Base-by-base conservation (phyloP, 768 basidiomycete species). In the Lactifluus subvellereus region DNA sequence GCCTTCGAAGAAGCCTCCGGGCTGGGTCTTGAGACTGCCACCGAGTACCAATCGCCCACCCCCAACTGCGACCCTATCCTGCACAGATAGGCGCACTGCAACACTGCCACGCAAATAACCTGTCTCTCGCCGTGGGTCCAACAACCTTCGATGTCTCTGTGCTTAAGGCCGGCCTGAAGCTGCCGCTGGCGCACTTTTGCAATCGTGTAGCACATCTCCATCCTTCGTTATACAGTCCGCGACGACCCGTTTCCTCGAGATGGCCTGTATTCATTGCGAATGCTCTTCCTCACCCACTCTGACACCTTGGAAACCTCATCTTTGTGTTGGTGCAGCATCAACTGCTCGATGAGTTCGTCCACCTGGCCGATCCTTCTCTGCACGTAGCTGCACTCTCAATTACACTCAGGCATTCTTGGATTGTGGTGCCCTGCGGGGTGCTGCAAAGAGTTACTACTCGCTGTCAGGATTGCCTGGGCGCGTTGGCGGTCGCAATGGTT, bases 371-470 rank as follows among this genome's bases (percentile, higher is more conserved):
- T 53, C 35, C 47, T 52, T 33, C 43, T 22, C 30, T 54, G 45
- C 52, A 47, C 30, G 48, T 54, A 52, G 48, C 62, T 55, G 51
- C 65, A 64, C 57, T 54, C 54, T 22, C 37, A 59, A 42, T 32
- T 42, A 22, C 35, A 30, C 65, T 49, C 38, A 16, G 22, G 38
- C 53, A 18, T 5, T n/a, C 22, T 20, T 50, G 65, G 55, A 50
- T 64, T 66, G 65, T 50, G 35, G 37, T 54, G 33, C 57, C 62
- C 33, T 16, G 42, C 22, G 65, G 62, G 65, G 57, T 58, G 57
- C 42, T 43, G 47, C 65, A 66, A 66, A 66, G 62, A 66, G 65
- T 52, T 56, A 40, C 48, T 55, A 56, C 65, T 66, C 65, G 65
- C 53, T 27, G 40, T 51, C 65, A 50, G 57, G 52, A 40, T 56